Evolutionary conservation across 306 rosid genomes (phyloP), one percentile per base, ranked within the genome.

Genomic region (Begonia fuchsioides): DNA sequence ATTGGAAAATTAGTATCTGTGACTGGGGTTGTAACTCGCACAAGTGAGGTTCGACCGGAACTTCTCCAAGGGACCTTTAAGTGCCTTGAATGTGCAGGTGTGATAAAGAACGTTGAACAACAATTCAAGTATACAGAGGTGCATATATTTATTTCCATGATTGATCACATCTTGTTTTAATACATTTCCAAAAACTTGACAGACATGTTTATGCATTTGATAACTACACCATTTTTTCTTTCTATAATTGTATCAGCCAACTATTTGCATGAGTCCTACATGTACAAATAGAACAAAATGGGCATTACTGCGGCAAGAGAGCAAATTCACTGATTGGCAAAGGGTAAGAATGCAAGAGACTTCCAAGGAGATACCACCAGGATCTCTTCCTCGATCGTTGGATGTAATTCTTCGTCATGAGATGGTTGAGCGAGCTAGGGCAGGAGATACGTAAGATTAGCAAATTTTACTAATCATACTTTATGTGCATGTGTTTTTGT

Each of bases 301-400:
- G 98, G 94, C 74, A 13, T 63, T 90, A 45, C 82, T 85, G 56
- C 80, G 85, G 46, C 94, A 85, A 61, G 98, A 90, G 32, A 90
- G 98, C 69, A 90, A 85, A 63, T 90, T 90, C 64, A 74, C 95
- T 8, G 95, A 90, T 14, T 90, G 98, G 98, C 98, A 90, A 68
- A 77, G 95, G 74, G 94, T 90, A 13, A 76, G 98, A 53, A 82
- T 90, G 92, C 98, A 90, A 69, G 98, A 90, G 76, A 85, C 92
- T 10, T 85, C 98, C 45, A 79, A 90, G 63, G 98, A 90, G 81
- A 90, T 90, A 64, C 98, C 95, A 17, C 94, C 98, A 0, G 98
- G 98, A 19, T 90, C 98, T 20, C 75, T 85, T 62, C 98, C 96
- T 26, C 70, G 98, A 67, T 90, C 96, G 5, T 68, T 90, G 77